Percentiles rank a stretch among this genome's conserved stretches.
phyloP scores from a whole-genome alignment of 2,329 filamentous ascomycete genomes.

The Ceratocystiopsis brevicomis region DNA sequence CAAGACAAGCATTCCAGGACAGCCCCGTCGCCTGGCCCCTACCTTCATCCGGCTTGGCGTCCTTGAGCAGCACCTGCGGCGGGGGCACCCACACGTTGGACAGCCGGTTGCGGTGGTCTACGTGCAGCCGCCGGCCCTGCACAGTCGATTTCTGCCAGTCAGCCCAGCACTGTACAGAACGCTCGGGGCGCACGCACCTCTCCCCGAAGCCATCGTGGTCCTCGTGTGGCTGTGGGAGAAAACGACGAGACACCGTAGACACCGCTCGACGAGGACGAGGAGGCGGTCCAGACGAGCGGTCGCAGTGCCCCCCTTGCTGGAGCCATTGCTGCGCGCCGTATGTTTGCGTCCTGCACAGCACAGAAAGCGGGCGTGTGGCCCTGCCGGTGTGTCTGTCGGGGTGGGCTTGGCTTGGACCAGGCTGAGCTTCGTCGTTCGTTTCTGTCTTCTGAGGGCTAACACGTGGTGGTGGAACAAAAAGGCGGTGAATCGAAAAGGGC shows the following conservation, averaged over 20 bases:
- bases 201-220: background rate
- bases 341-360: too few species aligned
- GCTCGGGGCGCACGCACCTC: too few species aligned
- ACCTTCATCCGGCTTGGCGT: conserved; percentile 36
- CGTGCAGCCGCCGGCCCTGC: conserved; percentile 6
- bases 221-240: too few species aligned
- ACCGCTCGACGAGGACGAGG: background rate
- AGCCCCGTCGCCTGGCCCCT: conserved; percentile 4
- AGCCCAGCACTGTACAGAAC: too few species aligned
- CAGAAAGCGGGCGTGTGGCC: too few species aligned
- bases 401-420: too few species aligned
- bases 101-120: conserved; percentile 25
- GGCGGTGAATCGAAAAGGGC: conserved; percentile 6
- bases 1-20: background rate
- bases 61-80: conserved; percentile 33
- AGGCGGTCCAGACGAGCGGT: background rate
- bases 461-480: conserved; percentile 1
- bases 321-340: too few species aligned
- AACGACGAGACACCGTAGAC: too few species aligned
- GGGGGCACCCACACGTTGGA: conserved; percentile 69
- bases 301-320: background rate
- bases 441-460: too few species aligned
- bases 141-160: too few species aligned
- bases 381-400: too few species aligned
- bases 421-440: too few species aligned